These are phyloP conservation scores for Cardiospermum halicacabum DNA, from an alignment of 345 rosid genomes.

Conservation along the genomic window DNA sequence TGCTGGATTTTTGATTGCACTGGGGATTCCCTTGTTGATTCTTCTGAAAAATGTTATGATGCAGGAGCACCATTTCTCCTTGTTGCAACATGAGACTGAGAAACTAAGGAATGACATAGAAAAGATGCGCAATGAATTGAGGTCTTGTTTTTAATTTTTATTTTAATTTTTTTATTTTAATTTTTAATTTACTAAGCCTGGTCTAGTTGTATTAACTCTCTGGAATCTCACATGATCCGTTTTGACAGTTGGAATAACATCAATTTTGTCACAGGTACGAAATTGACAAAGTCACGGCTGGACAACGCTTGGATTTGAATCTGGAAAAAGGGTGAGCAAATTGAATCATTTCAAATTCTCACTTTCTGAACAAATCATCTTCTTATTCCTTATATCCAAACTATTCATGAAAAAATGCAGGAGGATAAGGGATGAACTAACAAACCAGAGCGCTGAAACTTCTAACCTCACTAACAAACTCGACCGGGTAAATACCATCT, in stretches of 20 bases:
- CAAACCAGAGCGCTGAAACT: slow-evolving; percentile 68
- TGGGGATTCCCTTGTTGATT: not conserved
- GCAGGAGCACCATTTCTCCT: slow-evolving; percentile 73
- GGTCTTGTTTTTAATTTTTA: slow-evolving; percentile 41
- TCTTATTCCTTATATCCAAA: not conserved
- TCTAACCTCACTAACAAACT: slow-evolving; percentile 79
- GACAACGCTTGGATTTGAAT: slow-evolving; percentile 89
- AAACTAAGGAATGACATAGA: slow-evolving; percentile 74
- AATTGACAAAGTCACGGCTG: slow-evolving; percentile 86
- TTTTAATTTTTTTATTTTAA: no score
- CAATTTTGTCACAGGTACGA: slow-evolving; percentile 50
- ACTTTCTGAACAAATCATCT: not conserved
- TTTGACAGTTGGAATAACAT: slow-evolving; percentile 3
- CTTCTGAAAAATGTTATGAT: slow-evolving; percentile 12
- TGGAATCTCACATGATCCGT: not conserved
- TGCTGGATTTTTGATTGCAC: no score
- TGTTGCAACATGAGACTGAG: slow-evolving; percentile 82
- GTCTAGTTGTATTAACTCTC: not conserved
- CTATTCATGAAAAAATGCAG: slow-evolving; percentile 30
- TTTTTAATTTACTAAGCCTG: not conserved
- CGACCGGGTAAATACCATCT: slow-evolving; percentile 52
- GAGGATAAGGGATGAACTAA: slow-evolving; percentile 74
- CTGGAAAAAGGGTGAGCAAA: slow-evolving; percentile 81
- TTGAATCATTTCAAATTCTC: not conserved
- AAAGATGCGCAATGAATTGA: slow-evolving; percentile 69